Percentiles rank a stretch among this genome's conserved stretches.
Conservation (phyloP, 495 filamentous ascomycete species). For the Hypomontagnella submonticulosa region DNA sequence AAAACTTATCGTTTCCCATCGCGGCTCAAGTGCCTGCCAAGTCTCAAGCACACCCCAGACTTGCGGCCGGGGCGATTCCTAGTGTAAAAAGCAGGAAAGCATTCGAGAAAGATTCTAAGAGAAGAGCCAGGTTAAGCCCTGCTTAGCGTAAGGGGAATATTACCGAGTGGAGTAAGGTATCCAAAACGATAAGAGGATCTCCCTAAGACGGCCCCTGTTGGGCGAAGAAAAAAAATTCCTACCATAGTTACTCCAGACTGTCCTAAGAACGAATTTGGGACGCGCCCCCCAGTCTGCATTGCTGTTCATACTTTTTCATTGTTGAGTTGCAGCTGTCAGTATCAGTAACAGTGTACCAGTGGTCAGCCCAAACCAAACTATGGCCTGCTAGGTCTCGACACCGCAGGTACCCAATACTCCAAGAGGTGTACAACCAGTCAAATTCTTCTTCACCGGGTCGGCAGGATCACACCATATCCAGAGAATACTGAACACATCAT, state of each 20-base stretch:
- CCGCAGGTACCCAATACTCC: slow-evolving; percentile 40
- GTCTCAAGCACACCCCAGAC: slow-evolving; percentile 44
- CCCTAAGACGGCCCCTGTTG: slow-evolving; percentile 39
- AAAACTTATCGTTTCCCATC: slow-evolving; percentile 40
- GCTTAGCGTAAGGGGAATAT: slow-evolving; percentile 50
- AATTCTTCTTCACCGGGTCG: slow-evolving; percentile 28
- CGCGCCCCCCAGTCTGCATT: slow-evolving; percentile 37
- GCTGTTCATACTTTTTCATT: slow-evolving; percentile 44
- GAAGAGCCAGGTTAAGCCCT: slow-evolving; percentile 44
- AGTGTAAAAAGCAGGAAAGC: slow-evolving; percentile 37
- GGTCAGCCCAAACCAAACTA: slow-evolving; percentile 33
- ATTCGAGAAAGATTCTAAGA: slow-evolving; percentile 52
- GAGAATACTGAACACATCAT: slow-evolving; percentile 44
- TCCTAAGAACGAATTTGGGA: slow-evolving; percentile 35
- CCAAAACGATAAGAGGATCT: slow-evolving; percentile 47
- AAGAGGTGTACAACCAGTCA: slow-evolving; percentile 43
- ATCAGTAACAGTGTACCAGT: slow-evolving; percentile 4
- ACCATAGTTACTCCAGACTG: slow-evolving; percentile 16
- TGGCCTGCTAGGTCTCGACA: slow-evolving; percentile 35
- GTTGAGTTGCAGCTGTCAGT: slow-evolving; percentile 27
- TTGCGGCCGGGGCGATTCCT: slow-evolving; percentile 46
- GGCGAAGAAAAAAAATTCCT: slow-evolving; percentile 12
- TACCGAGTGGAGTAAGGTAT: slow-evolving; percentile 45
- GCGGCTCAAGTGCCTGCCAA: slow-evolving; percentile 43
- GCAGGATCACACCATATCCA: slow-evolving; percentile 43